These are phyloP conservation scores for Crithidia mellificae DNA, from an alignment of 208 protist species.

Conservation along the genomic window DNA sequence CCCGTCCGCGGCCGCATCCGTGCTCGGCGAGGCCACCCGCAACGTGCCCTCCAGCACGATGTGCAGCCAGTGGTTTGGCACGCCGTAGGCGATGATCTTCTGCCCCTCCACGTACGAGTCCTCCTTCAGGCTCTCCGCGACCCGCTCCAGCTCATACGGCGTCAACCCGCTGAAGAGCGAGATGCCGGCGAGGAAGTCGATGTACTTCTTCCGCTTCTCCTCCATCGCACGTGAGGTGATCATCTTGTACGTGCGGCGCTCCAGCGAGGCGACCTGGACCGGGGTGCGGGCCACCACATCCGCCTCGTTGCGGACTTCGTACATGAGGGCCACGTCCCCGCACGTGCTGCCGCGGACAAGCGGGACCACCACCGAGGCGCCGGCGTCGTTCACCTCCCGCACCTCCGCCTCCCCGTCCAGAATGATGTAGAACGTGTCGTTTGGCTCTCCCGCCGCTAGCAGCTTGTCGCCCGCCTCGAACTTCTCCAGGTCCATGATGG, in stretches of 20 bases:
- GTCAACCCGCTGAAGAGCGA: slow-evolving; percentile 41
- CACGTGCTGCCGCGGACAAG: slow-evolving; percentile 46
- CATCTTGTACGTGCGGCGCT: slow-evolving; percentile 75
- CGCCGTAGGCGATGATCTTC: slow-evolving; percentile 56
- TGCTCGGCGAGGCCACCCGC: slow-evolving; percentile 38
- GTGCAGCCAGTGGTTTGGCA: slow-evolving; percentile 65
- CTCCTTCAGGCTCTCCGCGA: slow-evolving; percentile 68
- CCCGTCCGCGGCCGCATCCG: slow-evolving; percentile 7
- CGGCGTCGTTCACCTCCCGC: slow-evolving; percentile 27
- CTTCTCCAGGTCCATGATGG: slow-evolving; percentile 60
- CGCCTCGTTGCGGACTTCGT: slow-evolving; percentile 44
- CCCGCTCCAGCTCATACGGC: slow-evolving; percentile 36
- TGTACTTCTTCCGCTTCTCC: slow-evolving; percentile 58
- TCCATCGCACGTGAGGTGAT: slow-evolving; percentile 57
- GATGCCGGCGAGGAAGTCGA: slow-evolving; percentile 49
- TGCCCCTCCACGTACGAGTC: slow-evolving; percentile 51
- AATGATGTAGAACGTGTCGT: slow-evolving; percentile 71
- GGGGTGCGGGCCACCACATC: slow-evolving; percentile 34
- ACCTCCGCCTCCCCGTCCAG: slow-evolving; percentile 54
- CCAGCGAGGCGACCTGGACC: slow-evolving; percentile 58
- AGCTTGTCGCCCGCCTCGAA: slow-evolving; percentile 37
- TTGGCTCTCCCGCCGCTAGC: slow-evolving; percentile 37
- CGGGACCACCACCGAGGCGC: slow-evolving; percentile 9
- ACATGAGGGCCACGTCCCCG: slow-evolving; percentile 64
- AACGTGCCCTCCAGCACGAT: slow-evolving; percentile 70